Evolutionary conservation across 2,329 filamentous ascomycete genomes (phyloP).

Genomic region (Trichoderma breve): DNA sequence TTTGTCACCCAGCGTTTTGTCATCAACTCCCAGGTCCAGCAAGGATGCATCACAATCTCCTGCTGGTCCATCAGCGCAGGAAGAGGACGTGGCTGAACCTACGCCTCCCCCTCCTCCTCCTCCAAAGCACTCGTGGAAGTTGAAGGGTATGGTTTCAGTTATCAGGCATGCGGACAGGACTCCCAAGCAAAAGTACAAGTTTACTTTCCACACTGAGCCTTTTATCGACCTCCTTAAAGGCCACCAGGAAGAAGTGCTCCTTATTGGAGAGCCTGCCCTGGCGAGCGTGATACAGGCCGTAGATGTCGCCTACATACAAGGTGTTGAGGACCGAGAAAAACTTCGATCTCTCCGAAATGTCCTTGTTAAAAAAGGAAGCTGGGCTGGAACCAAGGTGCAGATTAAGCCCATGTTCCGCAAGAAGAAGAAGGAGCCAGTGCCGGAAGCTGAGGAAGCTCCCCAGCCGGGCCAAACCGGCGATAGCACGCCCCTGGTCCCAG

Average conservation of each 20-base stretch:
- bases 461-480: not conserved
- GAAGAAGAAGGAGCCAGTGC: constrained; percentile 64
- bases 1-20: constrained; percentile 30
- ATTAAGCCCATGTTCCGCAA: constrained; percentile 99
- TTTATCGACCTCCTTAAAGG: constrained; percentile 94
- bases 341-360: constrained; percentile 83
- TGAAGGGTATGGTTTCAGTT: constrained; percentile 96
- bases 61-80: constrained; percentile 21
- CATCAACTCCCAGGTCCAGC: constrained; percentile 37
- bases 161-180: constrained; percentile 96
- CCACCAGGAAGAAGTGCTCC: constrained; percentile 91
- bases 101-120: constrained; percentile 59
- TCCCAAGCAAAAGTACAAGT: constrained; percentile 99
- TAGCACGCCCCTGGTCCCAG: constrained; percentile 20
- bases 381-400: constrained; percentile 96
- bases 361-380: constrained; percentile 85
- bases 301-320: constrained; percentile 72
- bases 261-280: constrained; percentile 87
- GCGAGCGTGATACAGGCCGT: constrained; percentile 88
- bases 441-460: constrained; percentile 31
- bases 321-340: constrained; percentile 81
- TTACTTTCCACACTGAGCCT: constrained; percentile 94
- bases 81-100: constrained; percentile 34
- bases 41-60: constrained; percentile 31
- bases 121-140: constrained; percentile 92